A percentile compares a stretch with the other conserved stretches of the same genome.
phyloP scores from a whole-genome alignment of 2,329 filamentous ascomycete genomes.

The Hymenotorrendiella dingleyae region DNA sequence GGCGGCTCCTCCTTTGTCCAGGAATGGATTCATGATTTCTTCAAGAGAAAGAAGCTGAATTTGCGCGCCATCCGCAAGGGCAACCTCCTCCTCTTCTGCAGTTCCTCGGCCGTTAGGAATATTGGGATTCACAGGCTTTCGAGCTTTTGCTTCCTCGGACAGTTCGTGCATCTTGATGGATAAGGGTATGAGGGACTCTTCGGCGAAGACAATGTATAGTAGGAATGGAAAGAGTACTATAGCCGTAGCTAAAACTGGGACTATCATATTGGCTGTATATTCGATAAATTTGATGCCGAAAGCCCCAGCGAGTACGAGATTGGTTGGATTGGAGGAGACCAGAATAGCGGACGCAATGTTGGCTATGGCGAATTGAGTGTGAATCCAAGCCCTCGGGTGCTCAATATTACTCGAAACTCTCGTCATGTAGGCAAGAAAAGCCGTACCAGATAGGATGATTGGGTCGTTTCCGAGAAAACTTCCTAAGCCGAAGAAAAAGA shows the following conservation, averaged over 20 bases:
- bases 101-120: slow-evolving; percentile 59
- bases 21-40: slow-evolving; percentile 70
- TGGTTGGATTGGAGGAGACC: slow-evolving; percentile 73
- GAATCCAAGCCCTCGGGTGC: slow-evolving; percentile 67
- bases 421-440: slow-evolving; percentile 73
- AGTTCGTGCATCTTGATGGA: slow-evolving; percentile 65
- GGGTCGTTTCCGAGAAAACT: slow-evolving; percentile 70
- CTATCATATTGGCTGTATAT: slow-evolving; percentile 73
- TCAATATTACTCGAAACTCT: slow-evolving; percentile 67
- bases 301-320: slow-evolving; percentile 66
- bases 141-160: slow-evolving; percentile 47
- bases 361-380: slow-evolving; percentile 64
- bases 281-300: slow-evolving; percentile 66
- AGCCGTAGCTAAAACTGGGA: slow-evolving; percentile 63
- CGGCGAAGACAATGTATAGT: slow-evolving; percentile 62
- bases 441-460: slow-evolving; percentile 67
- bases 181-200: slow-evolving; percentile 56
- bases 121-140: slow-evolving; percentile 63
- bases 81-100: slow-evolving; percentile 46
- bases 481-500: slow-evolving; percentile 64
- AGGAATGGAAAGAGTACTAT: slow-evolving; percentile 64
- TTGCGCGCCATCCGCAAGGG: slow-evolving; percentile 41
- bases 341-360: slow-evolving; percentile 71
- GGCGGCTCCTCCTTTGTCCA: slow-evolving; percentile 59
- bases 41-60: slow-evolving; percentile 55